Conservation (phyloP, 495 filamentous ascomycete genomes). For the Aspergillus egyptiacus region DNA sequence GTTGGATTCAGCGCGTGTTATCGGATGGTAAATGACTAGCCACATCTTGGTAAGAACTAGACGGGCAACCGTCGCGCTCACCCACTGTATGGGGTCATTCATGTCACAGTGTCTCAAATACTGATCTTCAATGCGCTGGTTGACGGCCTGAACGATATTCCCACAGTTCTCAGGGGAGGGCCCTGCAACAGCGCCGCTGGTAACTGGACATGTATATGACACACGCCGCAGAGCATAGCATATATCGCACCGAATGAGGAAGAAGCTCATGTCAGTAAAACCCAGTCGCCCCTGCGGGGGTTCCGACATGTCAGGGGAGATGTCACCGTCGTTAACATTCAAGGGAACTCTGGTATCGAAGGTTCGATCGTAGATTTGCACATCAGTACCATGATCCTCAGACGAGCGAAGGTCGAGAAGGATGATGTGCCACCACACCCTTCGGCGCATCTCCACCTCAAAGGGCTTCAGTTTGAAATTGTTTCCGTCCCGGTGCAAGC, state of each 20-base stretch:
- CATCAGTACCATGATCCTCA: conserved; percentile 80
- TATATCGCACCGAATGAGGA: conserved; percentile 63
- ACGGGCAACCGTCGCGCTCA: conserved; percentile 61
- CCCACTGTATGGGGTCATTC: conserved; percentile 59
- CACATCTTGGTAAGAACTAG: conserved; percentile 64
- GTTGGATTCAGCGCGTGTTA: conserved; percentile 32
- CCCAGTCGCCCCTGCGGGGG: conserved; percentile 53
- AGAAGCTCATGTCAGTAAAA: conserved; percentile 77
- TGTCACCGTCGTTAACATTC: conserved; percentile 76
- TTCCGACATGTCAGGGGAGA: conserved; percentile 57
- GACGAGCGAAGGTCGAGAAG: conserved; percentile 70
- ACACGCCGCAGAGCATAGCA: conserved; percentile 38
- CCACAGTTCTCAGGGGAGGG: conserved; percentile 48
- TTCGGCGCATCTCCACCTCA: conserved; percentile 77
- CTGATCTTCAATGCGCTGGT: conserved; percentile 53
- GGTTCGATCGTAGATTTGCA: conserved; percentile 58
- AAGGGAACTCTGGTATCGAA: conserved; percentile 71
- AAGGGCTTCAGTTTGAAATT: conserved; percentile 69
- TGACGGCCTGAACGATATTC: conserved; percentile 56
- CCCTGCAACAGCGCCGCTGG: conserved; percentile 16
- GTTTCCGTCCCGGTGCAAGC: conserved; percentile 73
- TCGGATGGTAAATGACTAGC: conserved; percentile 59
- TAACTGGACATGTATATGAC: conserved; percentile 27
- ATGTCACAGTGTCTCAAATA: conserved; percentile 59
- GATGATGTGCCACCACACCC: conserved; percentile 79